Conservation (phyloP, 2,329 filamentous ascomycete genomes). For the Penicillium hesseltinei region DNA sequence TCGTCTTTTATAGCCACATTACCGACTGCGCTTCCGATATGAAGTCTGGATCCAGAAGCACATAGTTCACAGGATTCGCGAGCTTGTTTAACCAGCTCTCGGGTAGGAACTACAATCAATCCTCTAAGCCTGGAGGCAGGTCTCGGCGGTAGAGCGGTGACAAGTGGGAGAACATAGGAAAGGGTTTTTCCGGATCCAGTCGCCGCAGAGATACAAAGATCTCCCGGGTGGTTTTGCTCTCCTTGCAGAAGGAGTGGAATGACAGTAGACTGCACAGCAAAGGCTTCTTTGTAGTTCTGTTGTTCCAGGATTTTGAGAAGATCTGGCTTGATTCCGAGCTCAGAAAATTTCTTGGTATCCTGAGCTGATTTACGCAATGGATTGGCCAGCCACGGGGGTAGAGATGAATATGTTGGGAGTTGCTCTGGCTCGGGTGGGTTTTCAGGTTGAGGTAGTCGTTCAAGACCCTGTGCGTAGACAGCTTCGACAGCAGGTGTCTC, state of each 20-base stretch:
- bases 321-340: conserved; percentile 62
- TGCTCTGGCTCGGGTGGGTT: conserved; percentile 57
- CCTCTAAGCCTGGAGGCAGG: conserved; percentile 68
- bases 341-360: conserved; percentile 59
- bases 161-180: conserved; percentile 82
- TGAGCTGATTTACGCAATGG: conserved; percentile 68
- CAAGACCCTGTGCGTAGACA: conserved; percentile 57
- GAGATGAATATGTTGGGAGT: conserved; percentile 69
- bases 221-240: conserved; percentile 62
- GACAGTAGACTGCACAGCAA: conserved; percentile 76
- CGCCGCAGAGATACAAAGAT: conserved; percentile 85
- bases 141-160: conserved; percentile 69
- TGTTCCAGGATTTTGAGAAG: conserved; percentile 61
- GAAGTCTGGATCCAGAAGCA: conserved; percentile 67
- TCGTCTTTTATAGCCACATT: conserved; percentile 70
- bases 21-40: conserved; percentile 78
- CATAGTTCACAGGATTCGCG: conserved; percentile 75
- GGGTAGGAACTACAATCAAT: conserved; percentile 83
- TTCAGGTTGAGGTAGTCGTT: conserved; percentile 72
- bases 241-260: conserved; percentile 75
- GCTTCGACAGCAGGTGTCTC: conserved; percentile 26
- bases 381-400: conserved; percentile 76
- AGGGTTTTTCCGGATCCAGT: conserved; percentile 96
- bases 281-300: conserved; percentile 69
- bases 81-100: conserved; percentile 86